Conservation (phyloP, 2,329 filamentous ascomycete genomes). For the Septoria linicola region DNA sequence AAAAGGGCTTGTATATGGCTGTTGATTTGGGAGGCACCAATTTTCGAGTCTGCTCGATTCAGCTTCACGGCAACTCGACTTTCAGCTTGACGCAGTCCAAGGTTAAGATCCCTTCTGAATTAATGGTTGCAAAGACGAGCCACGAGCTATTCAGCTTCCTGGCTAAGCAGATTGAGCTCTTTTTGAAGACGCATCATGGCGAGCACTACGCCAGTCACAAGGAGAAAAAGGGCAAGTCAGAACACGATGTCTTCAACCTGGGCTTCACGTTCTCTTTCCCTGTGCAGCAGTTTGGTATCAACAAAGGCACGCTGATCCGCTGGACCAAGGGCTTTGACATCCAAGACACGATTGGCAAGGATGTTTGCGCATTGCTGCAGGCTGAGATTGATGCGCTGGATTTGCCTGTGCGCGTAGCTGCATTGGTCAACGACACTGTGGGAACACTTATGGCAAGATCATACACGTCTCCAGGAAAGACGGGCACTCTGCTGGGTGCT, state of each 20-base stretch:
- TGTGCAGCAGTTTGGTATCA: constrained; percentile 89
- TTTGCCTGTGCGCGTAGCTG: constrained; percentile 90
- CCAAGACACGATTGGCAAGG: constrained; percentile 86
- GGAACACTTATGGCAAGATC: constrained; percentile 97
- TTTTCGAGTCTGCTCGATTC: constrained; percentile 94
- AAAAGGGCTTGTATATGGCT: constrained; percentile 96
- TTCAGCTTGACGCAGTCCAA: constrained; percentile 93
- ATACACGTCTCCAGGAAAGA: constrained; percentile 87
- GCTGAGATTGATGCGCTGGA: constrained; percentile 80
- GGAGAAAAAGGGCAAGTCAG: constrained; percentile 52
- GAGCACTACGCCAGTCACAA: constrained; percentile 75
- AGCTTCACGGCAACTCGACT: constrained; percentile 89
- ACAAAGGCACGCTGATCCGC: constrained; percentile 87
- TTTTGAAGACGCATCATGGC: constrained; percentile 81
- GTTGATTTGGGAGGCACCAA: constrained; percentile 98
- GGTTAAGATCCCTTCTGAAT: constrained; percentile 80
- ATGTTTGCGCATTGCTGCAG: constrained; percentile 89
- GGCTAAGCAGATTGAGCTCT: constrained; percentile 85
- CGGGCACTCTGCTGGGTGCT: constrained; percentile 82
- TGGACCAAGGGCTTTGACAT: constrained; percentile 99
- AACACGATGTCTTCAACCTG: constrained; percentile 82
- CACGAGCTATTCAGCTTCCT: constrained; percentile 89
- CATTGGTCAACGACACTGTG: constrained; percentile 95
- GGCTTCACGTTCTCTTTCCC: constrained; percentile 99
- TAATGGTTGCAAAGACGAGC: constrained; percentile 86